Percentiles rank a stretch among this genome's conserved stretches.
Evolutionary conservation across 2,329 filamentous ascomycete species (phyloP).

Genomic region (Aspergillus fijiensis): DNA sequence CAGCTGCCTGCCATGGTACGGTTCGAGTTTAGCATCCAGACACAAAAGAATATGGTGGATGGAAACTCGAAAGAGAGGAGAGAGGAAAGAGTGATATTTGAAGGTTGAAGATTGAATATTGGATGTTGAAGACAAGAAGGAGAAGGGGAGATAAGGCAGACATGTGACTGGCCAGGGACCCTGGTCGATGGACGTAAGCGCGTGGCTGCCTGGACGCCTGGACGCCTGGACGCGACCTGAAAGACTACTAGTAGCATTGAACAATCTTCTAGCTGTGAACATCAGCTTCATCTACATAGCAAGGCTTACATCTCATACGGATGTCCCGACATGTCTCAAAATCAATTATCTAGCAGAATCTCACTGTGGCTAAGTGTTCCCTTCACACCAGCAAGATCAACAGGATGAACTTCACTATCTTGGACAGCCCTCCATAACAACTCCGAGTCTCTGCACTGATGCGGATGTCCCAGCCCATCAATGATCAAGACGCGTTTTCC

Average conservation of each 20-base stretch:
- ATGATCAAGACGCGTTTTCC: neutral
- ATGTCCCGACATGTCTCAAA: no score
- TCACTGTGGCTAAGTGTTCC: neutral
- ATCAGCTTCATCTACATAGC: no score
- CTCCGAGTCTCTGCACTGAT: neutral
- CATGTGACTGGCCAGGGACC: constrained; percentile 1
- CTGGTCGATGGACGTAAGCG: neutral
- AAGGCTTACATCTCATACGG: no score
- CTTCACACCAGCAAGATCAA: neutral
- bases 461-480: neutral
- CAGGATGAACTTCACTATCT: neutral
- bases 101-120: no score
- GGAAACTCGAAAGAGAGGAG: neutral
- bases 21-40: neutral
- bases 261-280: no score
- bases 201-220: constrained; percentile 1
- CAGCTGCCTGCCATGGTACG: neutral
- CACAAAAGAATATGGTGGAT: no score
- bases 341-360: neutral
- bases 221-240: neutral
- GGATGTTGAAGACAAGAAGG: no score
- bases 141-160: neutral
- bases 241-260: no score
- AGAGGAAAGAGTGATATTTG: neutral
- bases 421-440: neutral